Conservation (phyloP, 1,139 yeast species). For the Yamadazyma atlantica region DNA sequence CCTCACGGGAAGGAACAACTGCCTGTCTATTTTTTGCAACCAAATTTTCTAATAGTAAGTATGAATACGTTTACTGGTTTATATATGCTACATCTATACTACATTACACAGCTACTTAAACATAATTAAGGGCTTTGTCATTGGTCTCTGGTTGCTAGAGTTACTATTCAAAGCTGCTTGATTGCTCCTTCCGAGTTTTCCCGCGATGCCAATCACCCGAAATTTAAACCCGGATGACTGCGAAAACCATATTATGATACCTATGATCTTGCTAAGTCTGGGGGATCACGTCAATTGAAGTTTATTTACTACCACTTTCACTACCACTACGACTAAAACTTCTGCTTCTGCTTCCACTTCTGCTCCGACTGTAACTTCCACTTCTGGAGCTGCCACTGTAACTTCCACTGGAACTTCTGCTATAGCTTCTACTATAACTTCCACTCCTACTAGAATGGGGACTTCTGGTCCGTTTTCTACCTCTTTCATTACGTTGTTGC, state of each 20-base stretch:
- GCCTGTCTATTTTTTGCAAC: too few relatives aligned
- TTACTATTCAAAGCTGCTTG: background rate
- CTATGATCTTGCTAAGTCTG: background rate
- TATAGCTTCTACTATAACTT: constrained; percentile 17
- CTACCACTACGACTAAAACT: constrained; percentile 12
- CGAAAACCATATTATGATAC: background rate
- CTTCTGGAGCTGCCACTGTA: constrained; percentile 12
- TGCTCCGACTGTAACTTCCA: constrained; percentile 15
- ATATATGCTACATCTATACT: too few relatives aligned
- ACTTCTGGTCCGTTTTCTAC: constrained; percentile 18
- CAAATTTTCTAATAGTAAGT: too few relatives aligned
- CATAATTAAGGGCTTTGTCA: too few relatives aligned
- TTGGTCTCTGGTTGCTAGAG: background rate
- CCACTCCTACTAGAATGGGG: constrained; percentile 18
- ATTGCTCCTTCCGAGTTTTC: background rate
- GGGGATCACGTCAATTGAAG: background rate
- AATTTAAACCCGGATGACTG: background rate
- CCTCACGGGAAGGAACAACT: background rate
- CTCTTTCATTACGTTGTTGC: constrained; percentile 19
- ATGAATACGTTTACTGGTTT: too few relatives aligned
- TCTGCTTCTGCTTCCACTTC: constrained; percentile 12
- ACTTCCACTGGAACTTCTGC: constrained; percentile 12
- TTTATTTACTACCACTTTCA: background rate
- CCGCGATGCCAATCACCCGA: background rate
- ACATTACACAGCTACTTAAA: too few relatives aligned